Evolutionary conservation across 2,329 filamentous ascomycete genomes (phyloP).

Genomic region (Pseudopithomyces maydicus): DNA sequence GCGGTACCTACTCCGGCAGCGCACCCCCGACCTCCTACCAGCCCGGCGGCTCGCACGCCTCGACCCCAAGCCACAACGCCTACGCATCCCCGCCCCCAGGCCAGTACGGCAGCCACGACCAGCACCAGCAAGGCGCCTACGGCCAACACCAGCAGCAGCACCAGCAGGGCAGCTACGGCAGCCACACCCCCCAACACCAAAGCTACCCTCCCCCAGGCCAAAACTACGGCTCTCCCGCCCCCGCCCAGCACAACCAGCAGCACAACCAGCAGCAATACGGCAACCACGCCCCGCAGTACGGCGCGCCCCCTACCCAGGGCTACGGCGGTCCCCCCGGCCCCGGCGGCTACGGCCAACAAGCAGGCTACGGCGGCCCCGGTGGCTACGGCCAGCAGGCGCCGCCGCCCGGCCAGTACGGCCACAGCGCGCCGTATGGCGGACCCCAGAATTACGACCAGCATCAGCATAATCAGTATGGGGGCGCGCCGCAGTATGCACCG

Average conservation of each 20-base stretch:
- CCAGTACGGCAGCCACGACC: constrained; percentile 12
- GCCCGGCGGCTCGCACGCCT: constrained; percentile 36
- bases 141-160: constrained; percentile 17
- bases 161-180: constrained; percentile 13
- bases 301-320: constrained; percentile 3
- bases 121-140: constrained; percentile 24
- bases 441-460: constrained; percentile 37
- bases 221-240: constrained; percentile 7
- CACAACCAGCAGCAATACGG: constrained; percentile 6
- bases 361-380: constrained; percentile 5
- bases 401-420: constrained; percentile 21
- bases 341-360: not conserved
- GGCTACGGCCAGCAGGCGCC: constrained; percentile 28
- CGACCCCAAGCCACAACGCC: constrained; percentile 20
- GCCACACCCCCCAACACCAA: constrained; percentile 12
- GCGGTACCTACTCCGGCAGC: constrained; percentile 65
- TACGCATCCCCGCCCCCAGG: constrained; percentile 23
- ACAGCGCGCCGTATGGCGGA: constrained; percentile 30
- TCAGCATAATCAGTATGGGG: constrained; percentile 32
- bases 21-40: constrained; percentile 69
- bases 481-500: constrained; percentile 17
- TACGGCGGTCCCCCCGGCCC: no score
- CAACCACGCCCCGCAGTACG: constrained; percentile 9
- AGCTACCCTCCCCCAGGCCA: constrained; percentile 8
- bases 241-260: not conserved